Evolutionary conservation across 768 basidiomycete species (phyloP), one percentile per base, ranked within the genome.

Genomic region (Leccinum olivaceopallidum): DNA sequence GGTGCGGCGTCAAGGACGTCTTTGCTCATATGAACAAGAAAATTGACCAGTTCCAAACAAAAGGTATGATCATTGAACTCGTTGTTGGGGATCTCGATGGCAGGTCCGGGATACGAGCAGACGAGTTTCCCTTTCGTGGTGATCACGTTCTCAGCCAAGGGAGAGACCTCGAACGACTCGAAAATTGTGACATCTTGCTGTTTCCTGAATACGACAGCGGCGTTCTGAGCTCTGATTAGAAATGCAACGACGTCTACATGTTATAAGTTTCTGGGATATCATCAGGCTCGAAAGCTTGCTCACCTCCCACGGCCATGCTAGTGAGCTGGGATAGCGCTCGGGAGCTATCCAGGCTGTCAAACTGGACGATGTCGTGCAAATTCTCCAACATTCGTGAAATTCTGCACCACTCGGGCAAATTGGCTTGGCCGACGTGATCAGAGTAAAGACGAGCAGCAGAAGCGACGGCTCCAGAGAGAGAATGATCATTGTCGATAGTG

Each of bases 101-200:
- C 52, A 20, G 52, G 52, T 20, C 52, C 52, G n/a, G 52, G 52
- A 36, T 53, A 53, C 13, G 34, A 53, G 34, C 52, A 53, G 20
- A 34, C 6, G 13, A 53, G 52, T n/a, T 53, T 53, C 10, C 52
- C 52, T 36, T 53, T 32, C 13, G 52, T 36, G 12, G 32, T 13
- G 32, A 53, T 36, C 20, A 53, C 52, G 14, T 58, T 62, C 14
- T 62, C 61, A 6, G 70, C 62, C 22, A 63, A 60, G 1, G 80
- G 75, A 4, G 78, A 78, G 6, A 77, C 72, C 60, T 83, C 78
- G 57, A 83, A 84, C 18, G 68, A 67, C 62, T 83, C 83, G 34
- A 53, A 22, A 22, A 53, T 36, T 10, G 52, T 53, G 52, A 36
- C 30, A 36, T 53, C 20, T 22, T 53, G 20, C 7, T 20, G 32